Evolutionary conservation across 2,329 filamentous ascomycete genomes (phyloP).

Genomic region (Akanthomyces uredinophilus): DNA sequence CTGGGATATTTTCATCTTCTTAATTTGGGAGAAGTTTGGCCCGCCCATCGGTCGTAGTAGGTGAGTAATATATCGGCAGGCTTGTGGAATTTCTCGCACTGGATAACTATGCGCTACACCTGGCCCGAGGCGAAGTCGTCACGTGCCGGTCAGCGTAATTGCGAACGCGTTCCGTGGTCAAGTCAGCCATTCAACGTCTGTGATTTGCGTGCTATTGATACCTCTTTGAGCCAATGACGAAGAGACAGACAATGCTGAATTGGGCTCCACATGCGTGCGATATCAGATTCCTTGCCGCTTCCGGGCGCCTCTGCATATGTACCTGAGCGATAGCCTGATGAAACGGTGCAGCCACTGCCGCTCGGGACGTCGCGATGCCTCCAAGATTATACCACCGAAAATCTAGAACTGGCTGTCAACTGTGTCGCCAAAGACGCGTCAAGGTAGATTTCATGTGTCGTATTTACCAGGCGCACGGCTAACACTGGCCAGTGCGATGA

Average conservation of each 20-base stretch:
- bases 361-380: conserved; percentile 17
- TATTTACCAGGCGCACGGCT: not conserved
- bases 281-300: not conserved
- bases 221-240: not conserved
- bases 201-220: not conserved
- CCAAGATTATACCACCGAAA: conserved; percentile 25
- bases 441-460: conserved; percentile 17
- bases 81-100: not conserved
- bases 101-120: not conserved
- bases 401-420: conserved; percentile 26
- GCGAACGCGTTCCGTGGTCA: not conserved
- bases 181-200: not conserved
- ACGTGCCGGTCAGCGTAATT: not conserved
- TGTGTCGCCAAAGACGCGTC: conserved; percentile 24
- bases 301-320: not conserved
- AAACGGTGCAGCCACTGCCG: not conserved
- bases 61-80: not conserved
- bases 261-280: not conserved
- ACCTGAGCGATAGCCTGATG: not conserved
- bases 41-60: not conserved
- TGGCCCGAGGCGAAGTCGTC: not conserved
- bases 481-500: conserved; percentile 20
- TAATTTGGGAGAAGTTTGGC: no score
- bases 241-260: not conserved
- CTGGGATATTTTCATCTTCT: no score